phyloP scores from a whole-genome alignment of 768 basidiomycete species.

The Cystofilobasidium ferigula region DNA sequence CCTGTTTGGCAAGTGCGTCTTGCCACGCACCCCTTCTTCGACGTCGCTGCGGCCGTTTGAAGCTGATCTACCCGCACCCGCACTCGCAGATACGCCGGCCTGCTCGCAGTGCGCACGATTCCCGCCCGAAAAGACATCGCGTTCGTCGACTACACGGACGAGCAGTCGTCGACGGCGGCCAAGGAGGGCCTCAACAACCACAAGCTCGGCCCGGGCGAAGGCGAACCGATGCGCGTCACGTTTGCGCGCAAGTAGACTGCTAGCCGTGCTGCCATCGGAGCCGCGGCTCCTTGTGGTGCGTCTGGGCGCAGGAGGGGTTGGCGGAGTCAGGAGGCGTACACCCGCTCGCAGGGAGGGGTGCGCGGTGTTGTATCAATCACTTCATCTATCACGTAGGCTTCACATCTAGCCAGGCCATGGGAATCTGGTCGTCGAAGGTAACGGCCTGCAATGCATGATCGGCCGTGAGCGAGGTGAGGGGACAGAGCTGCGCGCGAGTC shows the following conservation, averaged over 20 bases:
- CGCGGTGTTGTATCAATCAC: no score
- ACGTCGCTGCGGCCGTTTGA: not conserved
- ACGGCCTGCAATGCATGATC: no score
- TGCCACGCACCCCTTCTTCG: not conserved
- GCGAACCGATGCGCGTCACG: slow-evolving; percentile 29
- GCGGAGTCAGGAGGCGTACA: no score
- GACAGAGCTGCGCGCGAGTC: no score
- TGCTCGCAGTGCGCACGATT: slow-evolving; percentile 96
- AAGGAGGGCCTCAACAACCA: slow-evolving; percentile 96
- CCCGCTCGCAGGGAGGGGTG: no score
- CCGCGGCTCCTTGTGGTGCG: no score
- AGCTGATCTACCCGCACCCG: not conserved
- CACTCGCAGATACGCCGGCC: slow-evolving; percentile 68
- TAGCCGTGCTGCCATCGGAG: not conserved
- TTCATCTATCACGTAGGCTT: no score
- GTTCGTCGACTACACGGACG: slow-evolving; percentile 95
- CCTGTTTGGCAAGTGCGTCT: slow-evolving; percentile 75
- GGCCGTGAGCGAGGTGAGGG: no score
- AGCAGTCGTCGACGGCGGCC: slow-evolving; percentile 75
- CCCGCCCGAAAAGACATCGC: slow-evolving; percentile 95
- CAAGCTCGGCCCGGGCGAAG: slow-evolving; percentile 47
- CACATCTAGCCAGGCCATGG: no score
- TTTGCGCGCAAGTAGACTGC: slow-evolving; percentile 33
- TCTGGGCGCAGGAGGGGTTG: no score
- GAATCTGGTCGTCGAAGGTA: no score